Base-by-base conservation (phyloP, 2,329 filamentous ascomycete species). In the Epichloe bromicola region DNA sequence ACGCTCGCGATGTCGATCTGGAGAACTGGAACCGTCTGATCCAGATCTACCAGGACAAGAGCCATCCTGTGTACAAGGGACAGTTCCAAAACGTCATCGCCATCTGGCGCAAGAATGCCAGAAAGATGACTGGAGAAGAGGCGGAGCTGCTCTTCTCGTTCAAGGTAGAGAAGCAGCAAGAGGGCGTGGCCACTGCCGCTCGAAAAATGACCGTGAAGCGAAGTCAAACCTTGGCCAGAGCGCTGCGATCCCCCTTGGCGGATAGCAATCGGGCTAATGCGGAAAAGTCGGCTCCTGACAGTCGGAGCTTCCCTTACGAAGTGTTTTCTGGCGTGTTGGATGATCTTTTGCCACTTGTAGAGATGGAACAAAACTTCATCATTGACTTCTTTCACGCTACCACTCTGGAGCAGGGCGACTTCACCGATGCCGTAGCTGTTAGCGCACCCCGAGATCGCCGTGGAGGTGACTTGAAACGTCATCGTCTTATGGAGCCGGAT, bases 301-400 rank as follows among this genome's bases (percentile, higher is more conserved):
- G 80, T 50, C 80, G 82, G 59, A 77, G 85, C 52, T 76, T 86
- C 57, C 81, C 87, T 0, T 91, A 83, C 58, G 89, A 95, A 66
- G 81, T 88, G 3, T 95, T 97, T 66, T 75, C 80, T 0, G 83
- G 82, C 38, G 81, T 88, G 12, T 70, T 96, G 54, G 85, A 93
- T 52, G 88, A 96, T 60, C 79, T 93, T 56, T 71, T 90, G 43
- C 87, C 85, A 5, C 75, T 95, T 51, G 82, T 96, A 53, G 83
- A 88, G 58, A 90, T 91, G 65, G 93, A 98, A 68, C 91, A 98
- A 65, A 97, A 96, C 63, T 98, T 97, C 63, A 75, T 96, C 46
- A 83, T 95, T n/a, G 88, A 95, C 59, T 93, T 96, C 66, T 97
- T 97, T 76, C 91, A 97, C 60, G 81, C 93, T 26, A 87, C 85